Base-by-base conservation (phyloP, 306 rosid genomes). In the Dryas alaskensis region DNA sequence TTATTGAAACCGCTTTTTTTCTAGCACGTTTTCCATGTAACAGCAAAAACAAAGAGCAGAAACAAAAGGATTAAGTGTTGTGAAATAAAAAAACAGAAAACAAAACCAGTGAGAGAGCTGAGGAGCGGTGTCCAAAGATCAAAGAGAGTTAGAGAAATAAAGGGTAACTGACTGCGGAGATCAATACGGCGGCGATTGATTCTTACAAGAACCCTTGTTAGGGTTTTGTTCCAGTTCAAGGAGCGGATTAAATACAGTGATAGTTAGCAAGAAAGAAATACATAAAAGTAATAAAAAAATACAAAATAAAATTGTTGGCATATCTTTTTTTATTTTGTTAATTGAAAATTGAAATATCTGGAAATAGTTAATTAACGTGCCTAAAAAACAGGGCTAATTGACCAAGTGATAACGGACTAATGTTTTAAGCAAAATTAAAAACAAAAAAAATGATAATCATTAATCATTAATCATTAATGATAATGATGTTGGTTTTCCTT, bases 121-220 rank as follows among this genome's bases (percentile, higher is more conserved):
- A 47, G n/a, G 51, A 66, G 51, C 19, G 13, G 46, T 25, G 46
- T 54, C 13, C 51, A 42, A 39, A 72, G 77, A 84, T 69, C 72
- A 70, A 76, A 78, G 59, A 49, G 73, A 50, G 55, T 2, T 12
- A 67, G 14, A 40, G 60, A 55, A 53, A 59, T 52, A n/a, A 50
- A 74, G 46, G 61, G 55, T 6, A 53, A 43, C 65, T 27, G 46
- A 69, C 69, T 72, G 54, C 49, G 45, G 84, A 55, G 79, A 83
- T 84, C 76, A 87, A 83, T 78, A 86, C 67, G 96, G 96, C 97
- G 96, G 96, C 96, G 80, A 89, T 81, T 86, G 78, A 66, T 81
- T 81, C 80, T 83, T 73, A 65, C 88, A 86, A 89, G 93, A 89
- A 92, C 89, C 97, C 93, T 86, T 40, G 65, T 75, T 89, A 87